Conservation (phyloP, 257 asterid genomes). For the Salvia miltiorrhiza region DNA sequence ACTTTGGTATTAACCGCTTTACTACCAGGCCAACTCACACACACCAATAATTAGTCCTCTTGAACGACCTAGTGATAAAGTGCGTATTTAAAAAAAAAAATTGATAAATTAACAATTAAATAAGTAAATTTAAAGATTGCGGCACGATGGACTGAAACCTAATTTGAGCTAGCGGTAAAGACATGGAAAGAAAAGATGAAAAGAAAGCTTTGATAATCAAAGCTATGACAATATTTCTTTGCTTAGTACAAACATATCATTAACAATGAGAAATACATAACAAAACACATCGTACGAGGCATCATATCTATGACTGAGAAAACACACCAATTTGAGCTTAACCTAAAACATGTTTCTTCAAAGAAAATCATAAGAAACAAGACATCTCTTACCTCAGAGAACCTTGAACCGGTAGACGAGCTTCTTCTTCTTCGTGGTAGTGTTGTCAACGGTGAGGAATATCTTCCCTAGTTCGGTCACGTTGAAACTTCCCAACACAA, state of each 20-base stretch:
- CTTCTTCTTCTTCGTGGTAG: conserved; percentile 76
- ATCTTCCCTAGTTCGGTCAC: conserved; percentile 75
- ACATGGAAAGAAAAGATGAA: too few species aligned
- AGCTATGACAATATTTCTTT: not conserved
- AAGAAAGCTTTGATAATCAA: not conserved
- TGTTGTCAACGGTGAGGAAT: conserved; percentile 71
- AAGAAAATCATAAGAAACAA: conserved; percentile 14
- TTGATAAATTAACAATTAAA: too few species aligned
- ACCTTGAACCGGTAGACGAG: conserved; percentile 80
- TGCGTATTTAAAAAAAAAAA: too few species aligned
- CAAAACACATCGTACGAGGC: too few species aligned
- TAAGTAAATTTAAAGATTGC: too few species aligned
- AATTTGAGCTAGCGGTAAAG: too few species aligned
- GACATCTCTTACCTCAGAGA: not conserved
- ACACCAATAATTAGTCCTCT: too few species aligned
- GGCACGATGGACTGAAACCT: too few species aligned
- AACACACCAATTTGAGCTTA: not conserved
- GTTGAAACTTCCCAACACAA: conserved; percentile 51
- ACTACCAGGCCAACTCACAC: too few species aligned
- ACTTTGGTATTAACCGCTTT: too few species aligned
- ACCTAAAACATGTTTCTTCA: conserved; percentile 4
- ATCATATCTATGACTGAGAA: conserved; percentile 4
- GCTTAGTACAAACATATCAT: not conserved
- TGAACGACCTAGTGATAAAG: too few species aligned
- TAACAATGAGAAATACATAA: conserved; percentile 7